These are phyloP conservation scores for Yarrowia sp. DNA, from an alignment of 805 yeast genomes.

Conservation along the genomic window DNA sequence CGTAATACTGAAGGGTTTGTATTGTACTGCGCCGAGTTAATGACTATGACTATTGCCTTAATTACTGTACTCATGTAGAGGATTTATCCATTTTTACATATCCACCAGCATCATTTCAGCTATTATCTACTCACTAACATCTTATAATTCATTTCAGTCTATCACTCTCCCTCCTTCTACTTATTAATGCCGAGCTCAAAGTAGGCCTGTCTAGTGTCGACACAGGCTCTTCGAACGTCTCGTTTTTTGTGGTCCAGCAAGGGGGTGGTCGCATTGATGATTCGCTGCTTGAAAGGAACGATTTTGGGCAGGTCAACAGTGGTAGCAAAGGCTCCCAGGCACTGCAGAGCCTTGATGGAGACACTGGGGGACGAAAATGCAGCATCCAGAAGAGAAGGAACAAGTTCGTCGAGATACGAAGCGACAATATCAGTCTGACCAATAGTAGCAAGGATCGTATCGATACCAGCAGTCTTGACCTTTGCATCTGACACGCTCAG, in stretches of 20 bases:
- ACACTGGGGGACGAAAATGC: slow-evolving; percentile 57
- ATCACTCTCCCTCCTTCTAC: slow-evolving; percentile 42
- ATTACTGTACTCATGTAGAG: not conserved
- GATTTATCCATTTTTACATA: no score
- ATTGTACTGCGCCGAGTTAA: no score
- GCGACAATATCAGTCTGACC: slow-evolving; percentile 61
- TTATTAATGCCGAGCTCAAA: slow-evolving; percentile 56
- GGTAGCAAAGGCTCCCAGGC: slow-evolving; percentile 59
- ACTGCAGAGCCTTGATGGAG: slow-evolving; percentile 62
- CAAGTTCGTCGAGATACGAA: slow-evolving; percentile 61
- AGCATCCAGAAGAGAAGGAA: slow-evolving; percentile 60
- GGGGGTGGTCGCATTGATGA: slow-evolving; percentile 57
- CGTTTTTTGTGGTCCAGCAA: slow-evolving; percentile 79
- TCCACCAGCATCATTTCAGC: no score
- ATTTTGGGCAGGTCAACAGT: slow-evolving; percentile 53
- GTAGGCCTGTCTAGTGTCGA: slow-evolving; percentile 79
- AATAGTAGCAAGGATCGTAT: slow-evolving; percentile 63
- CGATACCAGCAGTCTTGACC: slow-evolving; percentile 66
- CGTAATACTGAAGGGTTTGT: no score
- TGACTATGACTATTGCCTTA: not conserved
- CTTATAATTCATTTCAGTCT: no score
- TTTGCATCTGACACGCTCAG: slow-evolving; percentile 56
- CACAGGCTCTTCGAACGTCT: slow-evolving; percentile 74
- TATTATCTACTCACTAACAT: no score
- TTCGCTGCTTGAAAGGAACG: slow-evolving; percentile 58